Evolutionary conservation across 768 basidiomycete genomes (phyloP).

Genomic region (Amylocystis lapponica): DNA sequence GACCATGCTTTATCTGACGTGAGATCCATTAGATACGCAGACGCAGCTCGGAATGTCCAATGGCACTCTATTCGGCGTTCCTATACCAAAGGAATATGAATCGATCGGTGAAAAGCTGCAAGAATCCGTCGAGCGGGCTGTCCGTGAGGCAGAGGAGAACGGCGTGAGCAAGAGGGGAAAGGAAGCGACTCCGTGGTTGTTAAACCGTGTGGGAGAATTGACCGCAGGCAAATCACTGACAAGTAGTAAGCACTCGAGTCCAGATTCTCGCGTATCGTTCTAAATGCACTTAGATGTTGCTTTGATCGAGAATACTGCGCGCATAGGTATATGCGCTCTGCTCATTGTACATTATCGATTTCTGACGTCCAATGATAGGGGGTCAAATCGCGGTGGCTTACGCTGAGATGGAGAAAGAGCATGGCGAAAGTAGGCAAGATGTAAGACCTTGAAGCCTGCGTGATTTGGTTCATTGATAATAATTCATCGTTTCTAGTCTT

Average conservation of each 20-base stretch:
- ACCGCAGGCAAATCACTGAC: slow-evolving; percentile 69
- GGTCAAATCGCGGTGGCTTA: slow-evolving; percentile 77
- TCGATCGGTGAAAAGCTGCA: slow-evolving; percentile 65
- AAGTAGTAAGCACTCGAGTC: slow-evolving; percentile 44
- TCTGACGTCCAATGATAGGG: slow-evolving; percentile 37
- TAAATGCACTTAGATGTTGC: slow-evolving; percentile 57
- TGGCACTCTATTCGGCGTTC: slow-evolving; percentile 80
- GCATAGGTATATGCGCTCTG: slow-evolving; percentile 54
- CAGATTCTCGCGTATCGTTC: background rate
- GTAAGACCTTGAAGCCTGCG: slow-evolving; percentile 1
- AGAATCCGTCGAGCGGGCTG: slow-evolving; percentile 74
- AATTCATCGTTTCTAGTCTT: background rate
- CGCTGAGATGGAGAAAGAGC: slow-evolving; percentile 37
- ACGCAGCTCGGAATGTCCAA: slow-evolving; percentile 65
- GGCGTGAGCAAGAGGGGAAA: slow-evolving; percentile 81
- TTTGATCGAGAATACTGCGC: slow-evolving; percentile 82
- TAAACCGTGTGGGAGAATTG: slow-evolving; percentile 76
- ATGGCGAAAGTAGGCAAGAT: background rate
- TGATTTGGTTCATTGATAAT: background rate
- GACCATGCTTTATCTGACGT: background rate
- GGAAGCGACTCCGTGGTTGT: slow-evolving; percentile 92
- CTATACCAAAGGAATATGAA: slow-evolving; percentile 79
- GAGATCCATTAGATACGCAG: slow-evolving; percentile 51
- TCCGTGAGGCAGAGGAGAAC: slow-evolving; percentile 75
- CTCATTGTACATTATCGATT: background rate